phyloP scores from a whole-genome alignment of 345 rosid species.

The Lepidium africanum region DNA sequence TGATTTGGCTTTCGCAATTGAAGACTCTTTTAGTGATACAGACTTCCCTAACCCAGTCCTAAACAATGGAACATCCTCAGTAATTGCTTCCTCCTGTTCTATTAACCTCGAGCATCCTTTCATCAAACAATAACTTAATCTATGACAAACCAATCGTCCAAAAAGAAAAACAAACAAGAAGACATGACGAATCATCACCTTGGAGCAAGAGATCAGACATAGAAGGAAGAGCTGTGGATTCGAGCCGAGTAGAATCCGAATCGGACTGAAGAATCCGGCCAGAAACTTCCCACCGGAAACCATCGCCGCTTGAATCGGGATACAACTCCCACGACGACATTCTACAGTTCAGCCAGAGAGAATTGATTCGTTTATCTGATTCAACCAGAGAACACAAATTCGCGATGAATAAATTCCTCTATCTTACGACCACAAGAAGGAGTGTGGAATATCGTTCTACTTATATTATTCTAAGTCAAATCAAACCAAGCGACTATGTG shows the following conservation, averaged over 20 bases:
- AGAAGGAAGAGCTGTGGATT: slow-evolving; percentile 37
- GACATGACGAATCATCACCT: slow-evolving; percentile 33
- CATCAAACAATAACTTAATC: background rate
- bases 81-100: background rate
- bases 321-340: slow-evolving; percentile 72
- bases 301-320: slow-evolving; percentile 42
- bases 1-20: slow-evolving; percentile 18
- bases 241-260: slow-evolving; percentile 16
- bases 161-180: background rate
- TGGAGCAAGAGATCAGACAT: slow-evolving; percentile 59
- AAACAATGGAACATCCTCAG: slow-evolving; percentile 6
- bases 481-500: too few species aligned
- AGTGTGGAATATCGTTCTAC: background rate
- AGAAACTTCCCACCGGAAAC: slow-evolving; percentile 56
- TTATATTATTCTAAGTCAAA: too few species aligned
- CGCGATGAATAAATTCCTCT: background rate
- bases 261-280: slow-evolving; percentile 23
- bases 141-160: background rate
- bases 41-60: slow-evolving; percentile 27
- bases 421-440: background rate
- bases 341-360: background rate
- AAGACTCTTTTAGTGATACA: slow-evolving; percentile 16
- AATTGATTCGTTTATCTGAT: background rate
- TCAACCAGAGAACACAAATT: background rate
- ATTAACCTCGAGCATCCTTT: slow-evolving; percentile 26